Evolutionary conservation across 225 moss, liverwort and hornwort genomes (phyloP).

Genomic region (Bryoerythrophyllum caledonicum): DNA sequence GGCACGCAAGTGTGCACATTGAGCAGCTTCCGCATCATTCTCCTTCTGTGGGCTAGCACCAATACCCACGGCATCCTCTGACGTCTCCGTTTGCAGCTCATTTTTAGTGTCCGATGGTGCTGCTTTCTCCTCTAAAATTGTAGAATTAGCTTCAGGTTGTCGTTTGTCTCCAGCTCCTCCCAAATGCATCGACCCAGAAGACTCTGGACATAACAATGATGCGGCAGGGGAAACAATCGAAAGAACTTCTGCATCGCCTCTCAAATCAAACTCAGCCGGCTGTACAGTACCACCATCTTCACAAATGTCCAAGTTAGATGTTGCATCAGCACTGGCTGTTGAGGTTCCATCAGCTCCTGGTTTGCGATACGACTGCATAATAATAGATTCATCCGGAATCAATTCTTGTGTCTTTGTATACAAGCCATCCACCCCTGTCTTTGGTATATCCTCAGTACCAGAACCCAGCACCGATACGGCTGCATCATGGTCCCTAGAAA

Average conservation of each 20-base stretch:
- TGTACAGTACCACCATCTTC: conserved; percentile 8
- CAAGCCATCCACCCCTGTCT: background rate
- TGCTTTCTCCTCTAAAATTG: background rate
- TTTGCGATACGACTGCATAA: background rate
- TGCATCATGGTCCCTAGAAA: conserved; percentile 14
- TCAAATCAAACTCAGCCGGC: conserved; percentile 1
- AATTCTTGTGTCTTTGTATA: background rate
- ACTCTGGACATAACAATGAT: background rate
- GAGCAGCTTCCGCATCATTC: conserved; percentile 11
- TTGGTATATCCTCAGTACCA: conserved; percentile 6
- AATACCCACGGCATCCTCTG: background rate
- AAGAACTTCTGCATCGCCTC: background rate
- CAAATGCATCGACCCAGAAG: background rate
- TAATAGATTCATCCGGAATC: background rate
- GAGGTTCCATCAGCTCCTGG: background rate
- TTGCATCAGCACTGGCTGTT: conserved; percentile 12
- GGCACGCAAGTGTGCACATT: conserved; percentile 1
- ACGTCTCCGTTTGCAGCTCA: background rate
- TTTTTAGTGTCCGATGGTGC: background rate
- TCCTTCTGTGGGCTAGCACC: background rate
- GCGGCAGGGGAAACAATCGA: background rate
- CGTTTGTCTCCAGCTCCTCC: conserved; percentile 13
- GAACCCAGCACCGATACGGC: conserved; percentile 11
- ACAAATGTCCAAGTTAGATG: background rate
- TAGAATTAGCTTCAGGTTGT: background rate